Conservation (phyloP, 176 grass and related monocot genomes). For the Paspalum vaginatum region DNA sequence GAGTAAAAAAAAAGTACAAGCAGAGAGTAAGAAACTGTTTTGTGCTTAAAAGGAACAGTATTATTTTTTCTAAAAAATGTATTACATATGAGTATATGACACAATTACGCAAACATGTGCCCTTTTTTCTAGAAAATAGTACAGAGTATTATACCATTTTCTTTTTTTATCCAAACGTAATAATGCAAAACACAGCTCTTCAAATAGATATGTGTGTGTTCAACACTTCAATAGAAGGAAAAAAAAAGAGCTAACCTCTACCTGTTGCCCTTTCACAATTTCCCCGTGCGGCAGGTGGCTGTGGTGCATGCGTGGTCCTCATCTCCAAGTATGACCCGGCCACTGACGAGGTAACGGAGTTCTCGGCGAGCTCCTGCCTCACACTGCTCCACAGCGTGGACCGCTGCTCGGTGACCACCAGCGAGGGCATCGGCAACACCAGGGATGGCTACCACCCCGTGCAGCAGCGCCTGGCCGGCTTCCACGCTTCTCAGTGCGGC, state of each 20-base stretch:
- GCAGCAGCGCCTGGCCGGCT: constrained; percentile 68
- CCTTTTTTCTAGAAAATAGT: too few species aligned
- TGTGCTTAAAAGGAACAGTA: too few species aligned
- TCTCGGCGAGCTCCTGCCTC: constrained; percentile 77
- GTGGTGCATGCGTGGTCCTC: constrained; percentile 83
- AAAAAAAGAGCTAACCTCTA: neutral
- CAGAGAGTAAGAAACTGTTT: too few species aligned
- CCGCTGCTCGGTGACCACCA: constrained; percentile 75
- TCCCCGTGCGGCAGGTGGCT: constrained; percentile 66
- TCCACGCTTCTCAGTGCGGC: constrained; percentile 92
- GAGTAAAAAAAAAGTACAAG: too few species aligned
- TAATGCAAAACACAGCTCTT: too few species aligned
- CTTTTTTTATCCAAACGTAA: too few species aligned
- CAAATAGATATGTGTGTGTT: too few species aligned
- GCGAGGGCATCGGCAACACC: constrained; percentile 78
- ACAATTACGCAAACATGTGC: too few species aligned
- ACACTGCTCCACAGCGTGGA: constrained; percentile 67
- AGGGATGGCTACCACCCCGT: constrained; percentile 75
- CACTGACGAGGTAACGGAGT: constrained; percentile 59
- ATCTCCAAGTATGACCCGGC: constrained; percentile 64
- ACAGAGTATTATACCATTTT: too few species aligned
- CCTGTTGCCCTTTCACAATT: neutral
- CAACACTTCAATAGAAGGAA: too few species aligned
- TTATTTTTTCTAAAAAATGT: too few species aligned
- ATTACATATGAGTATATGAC: too few species aligned